Evolutionary conservation across 345 rosid species (phyloP).

Genomic region (rapeseed (Brassica napus)): DNA sequence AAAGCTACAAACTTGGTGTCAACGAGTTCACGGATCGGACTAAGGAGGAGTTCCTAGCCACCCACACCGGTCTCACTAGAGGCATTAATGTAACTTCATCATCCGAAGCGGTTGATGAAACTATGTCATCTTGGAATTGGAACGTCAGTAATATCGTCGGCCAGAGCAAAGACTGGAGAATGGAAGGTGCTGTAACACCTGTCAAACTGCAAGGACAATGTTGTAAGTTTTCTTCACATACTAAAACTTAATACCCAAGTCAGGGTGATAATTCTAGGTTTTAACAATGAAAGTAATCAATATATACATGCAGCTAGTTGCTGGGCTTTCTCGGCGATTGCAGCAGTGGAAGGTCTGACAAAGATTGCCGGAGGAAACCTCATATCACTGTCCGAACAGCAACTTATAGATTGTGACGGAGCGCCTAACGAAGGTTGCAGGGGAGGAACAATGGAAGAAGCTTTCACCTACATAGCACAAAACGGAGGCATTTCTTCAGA

Average conservation of each 20-base stretch:
- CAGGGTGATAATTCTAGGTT: neutral
- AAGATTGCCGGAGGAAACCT: neutral
- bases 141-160: neutral
- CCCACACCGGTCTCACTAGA: neutral
- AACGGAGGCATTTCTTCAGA: conserved; percentile 1
- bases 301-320: conserved; percentile 46
- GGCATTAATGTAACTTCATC: neutral
- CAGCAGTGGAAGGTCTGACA: neutral
- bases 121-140: neutral
- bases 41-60: neutral
- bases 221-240: neutral
- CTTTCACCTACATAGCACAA: conserved; percentile 43
- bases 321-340: conserved; percentile 31
- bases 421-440: conserved; percentile 43
- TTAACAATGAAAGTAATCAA: neutral
- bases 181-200: neutral
- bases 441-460: conserved; percentile 45
- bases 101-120: neutral
- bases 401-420: neutral
- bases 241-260: neutral
- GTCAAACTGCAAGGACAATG: neutral
- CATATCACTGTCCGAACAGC: neutral
- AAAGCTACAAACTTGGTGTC: conserved; percentile 37
- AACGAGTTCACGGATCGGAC: neutral
- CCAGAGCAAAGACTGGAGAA: conserved; percentile 2